Evolutionary conservation across 441 rosid species (phyloP).

Genomic region (Adansonia gregorii): DNA sequence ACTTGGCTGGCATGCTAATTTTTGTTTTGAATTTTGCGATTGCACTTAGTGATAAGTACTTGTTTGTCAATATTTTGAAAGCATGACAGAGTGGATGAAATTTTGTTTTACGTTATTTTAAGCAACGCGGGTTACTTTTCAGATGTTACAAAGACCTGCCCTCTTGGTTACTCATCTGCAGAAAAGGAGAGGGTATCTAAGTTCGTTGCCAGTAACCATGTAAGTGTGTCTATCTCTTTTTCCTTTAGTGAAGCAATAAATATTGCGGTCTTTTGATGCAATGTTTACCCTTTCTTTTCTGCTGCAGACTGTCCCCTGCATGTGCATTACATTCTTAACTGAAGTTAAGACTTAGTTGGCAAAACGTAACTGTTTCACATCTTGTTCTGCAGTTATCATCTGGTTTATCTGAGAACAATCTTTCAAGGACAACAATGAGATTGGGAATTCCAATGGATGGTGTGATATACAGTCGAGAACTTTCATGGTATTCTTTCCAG

Average conservation of each 20-base stretch:
- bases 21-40: neutral
- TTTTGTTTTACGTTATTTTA: conserved; percentile 6
- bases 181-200: conserved; percentile 45
- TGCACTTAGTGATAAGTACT: neutral
- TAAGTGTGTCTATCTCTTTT: conserved; percentile 39
- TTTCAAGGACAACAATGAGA: conserved; percentile 41
- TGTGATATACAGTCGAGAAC: conserved; percentile 33
- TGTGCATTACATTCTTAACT: conserved; percentile 20
- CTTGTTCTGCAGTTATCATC: conserved; percentile 45
- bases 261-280: conserved; percentile 2
- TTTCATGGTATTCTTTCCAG: conserved; percentile 41
- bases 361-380: conserved; percentile 18
- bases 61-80: neutral
- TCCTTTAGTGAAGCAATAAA: conserved; percentile 16
- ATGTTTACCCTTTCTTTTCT: conserved; percentile 5
- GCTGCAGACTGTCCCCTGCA: neutral
- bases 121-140: conserved; percentile 30
- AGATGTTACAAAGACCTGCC: conserved; percentile 51
- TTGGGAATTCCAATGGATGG: conserved; percentile 41
- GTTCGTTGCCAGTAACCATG: conserved; percentile 40
- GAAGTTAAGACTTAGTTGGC: conserved; percentile 2
- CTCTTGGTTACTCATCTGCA: conserved; percentile 31
- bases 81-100: neutral
- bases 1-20: neutral
- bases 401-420: conserved; percentile 39